Base-by-base conservation (phyloP, 331 rosid species). In the Stylosanthes scabra region DNA sequence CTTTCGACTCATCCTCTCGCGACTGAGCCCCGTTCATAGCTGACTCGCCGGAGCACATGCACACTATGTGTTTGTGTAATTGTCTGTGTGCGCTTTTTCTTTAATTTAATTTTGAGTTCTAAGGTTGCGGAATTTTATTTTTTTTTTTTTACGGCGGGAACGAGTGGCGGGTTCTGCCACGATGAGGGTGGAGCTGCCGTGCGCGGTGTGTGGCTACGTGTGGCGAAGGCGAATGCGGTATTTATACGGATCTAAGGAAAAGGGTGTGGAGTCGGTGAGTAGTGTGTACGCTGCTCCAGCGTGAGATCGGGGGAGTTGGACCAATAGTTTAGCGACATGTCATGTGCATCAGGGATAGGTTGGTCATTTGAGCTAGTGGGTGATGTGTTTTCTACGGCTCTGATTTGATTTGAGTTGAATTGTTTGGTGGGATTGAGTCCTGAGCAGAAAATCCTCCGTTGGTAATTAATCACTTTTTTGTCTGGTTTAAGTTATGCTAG, bases 11-110 rank as follows among this genome's bases (percentile, higher is more conserved):
- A 10, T 80, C 84, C 60, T 78, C 85, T 56, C 68, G 81, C 13
- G 79, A 52, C 67, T 51, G 74, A 27, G 73, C 66, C 40, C 60
- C 50, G n/a, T 34, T 75, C 96, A 81, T 84, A 31, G 57, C 50
- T 51, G 57, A 51, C 9, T 51, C 28, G 57, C 28, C 57, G 57
- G 57, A 51, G 11, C 57, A 51, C 28, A 14, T 3, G 15, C 16
- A 49, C 51, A 11, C 1, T 31, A 34, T n/a, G 2, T 4, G 44
- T 6, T 2, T 11, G n/a, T 12, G 4, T 49, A 31, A 31, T 31
- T 31, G 55, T 41, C 9, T 49, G n/a, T 49, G 0, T 49, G 8
- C 12, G 29, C 1, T 25, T 11, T 46, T 15, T 0, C 0, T 12
- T 12, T 11, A 11, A 10, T 27, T 34, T 31, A 12, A n/a, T 51